Percentiles rank a stretch among this genome's conserved stretches.
Evolutionary conservation across 148 eudicot species (phyloP).

Genomic region (Linanthus parryae): DNA sequence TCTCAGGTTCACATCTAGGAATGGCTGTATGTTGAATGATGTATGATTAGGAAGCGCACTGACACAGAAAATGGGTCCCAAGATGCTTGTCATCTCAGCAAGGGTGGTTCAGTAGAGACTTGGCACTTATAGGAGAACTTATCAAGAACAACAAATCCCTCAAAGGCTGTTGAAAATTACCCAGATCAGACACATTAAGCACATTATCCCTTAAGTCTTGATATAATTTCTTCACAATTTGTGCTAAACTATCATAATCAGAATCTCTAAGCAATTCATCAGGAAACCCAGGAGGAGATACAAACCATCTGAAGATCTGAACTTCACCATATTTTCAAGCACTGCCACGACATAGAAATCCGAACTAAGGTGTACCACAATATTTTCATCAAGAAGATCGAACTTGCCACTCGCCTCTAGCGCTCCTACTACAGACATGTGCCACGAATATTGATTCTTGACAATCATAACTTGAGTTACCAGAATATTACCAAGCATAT

Average conservation of each 20-base stretch:
- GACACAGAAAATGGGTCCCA: constrained; percentile 91
- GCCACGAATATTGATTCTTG: too few relatives aligned
- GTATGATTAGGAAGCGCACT: constrained; percentile 87
- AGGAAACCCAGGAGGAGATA: constrained; percentile 68
- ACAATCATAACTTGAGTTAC: too few relatives aligned
- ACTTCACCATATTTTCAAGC: too few relatives aligned
- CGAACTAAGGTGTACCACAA: too few relatives aligned
- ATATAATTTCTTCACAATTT: constrained; percentile 66
- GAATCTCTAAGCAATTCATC: constrained; percentile 70
- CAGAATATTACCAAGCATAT: too few relatives aligned
- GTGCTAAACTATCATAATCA: constrained; percentile 85
- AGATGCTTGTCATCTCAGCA: constrained; percentile 94
- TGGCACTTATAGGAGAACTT: constrained; percentile 55
- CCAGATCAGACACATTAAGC: constrained; percentile 74
- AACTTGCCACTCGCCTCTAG: too few relatives aligned
- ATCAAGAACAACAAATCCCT: constrained; percentile 72
- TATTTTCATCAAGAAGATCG: too few relatives aligned
- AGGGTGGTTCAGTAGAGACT: constrained; percentile 64
- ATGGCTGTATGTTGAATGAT: constrained; percentile 78
- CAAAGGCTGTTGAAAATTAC: constrained; percentile 92
- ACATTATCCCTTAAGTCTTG: constrained; percentile 91
- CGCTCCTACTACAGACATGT: too few relatives aligned
- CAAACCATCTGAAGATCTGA: too few relatives aligned
- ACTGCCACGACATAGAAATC: too few relatives aligned
- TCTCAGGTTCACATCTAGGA: constrained; percentile 70